phyloP scores from a whole-genome alignment of 108 stramenopile genomes.

The Cyclotella cryptica region DNA sequence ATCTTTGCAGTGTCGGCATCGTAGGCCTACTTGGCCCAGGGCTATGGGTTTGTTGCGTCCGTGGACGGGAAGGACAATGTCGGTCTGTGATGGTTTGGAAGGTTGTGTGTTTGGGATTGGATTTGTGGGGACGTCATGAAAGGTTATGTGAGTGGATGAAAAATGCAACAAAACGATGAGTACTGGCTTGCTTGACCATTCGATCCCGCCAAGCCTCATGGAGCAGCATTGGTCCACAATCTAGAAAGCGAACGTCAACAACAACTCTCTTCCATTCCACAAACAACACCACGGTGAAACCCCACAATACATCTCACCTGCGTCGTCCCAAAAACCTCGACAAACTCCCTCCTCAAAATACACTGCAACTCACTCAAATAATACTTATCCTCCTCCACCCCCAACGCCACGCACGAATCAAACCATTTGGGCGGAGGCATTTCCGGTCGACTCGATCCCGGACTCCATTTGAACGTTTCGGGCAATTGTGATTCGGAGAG shows the following conservation, averaged over 20 bases:
- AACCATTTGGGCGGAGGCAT: constrained; percentile 60
- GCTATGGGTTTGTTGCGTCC: constrained; percentile 91
- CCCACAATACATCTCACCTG: too few species aligned
- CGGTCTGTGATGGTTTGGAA: constrained; percentile 13
- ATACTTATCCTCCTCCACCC: constrained; percentile 82
- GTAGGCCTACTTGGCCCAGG: constrained; percentile 88
- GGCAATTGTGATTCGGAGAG: background rate
- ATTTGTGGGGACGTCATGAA: too few species aligned
- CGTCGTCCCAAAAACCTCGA: constrained; percentile 85
- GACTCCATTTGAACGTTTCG: background rate
- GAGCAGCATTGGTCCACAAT: too few species aligned
- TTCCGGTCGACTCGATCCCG: constrained; percentile 17
- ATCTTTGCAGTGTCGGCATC: constrained; percentile 85
- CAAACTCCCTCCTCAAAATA: constrained; percentile 79
- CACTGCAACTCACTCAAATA: constrained; percentile 89
- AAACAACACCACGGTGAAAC: too few species aligned
- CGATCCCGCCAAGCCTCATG: too few species aligned
- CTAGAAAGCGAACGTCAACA: too few species aligned
- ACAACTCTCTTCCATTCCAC: too few species aligned
- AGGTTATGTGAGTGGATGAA: background rate
- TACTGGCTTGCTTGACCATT: background rate
- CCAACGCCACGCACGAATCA: constrained; percentile 67
- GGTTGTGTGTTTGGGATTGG: background rate
- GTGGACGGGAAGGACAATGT: constrained; percentile 81
- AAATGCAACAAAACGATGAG: too few species aligned